Conservation (phyloP, 306 rosid species). For the Sesbania bispinosa region DNA sequence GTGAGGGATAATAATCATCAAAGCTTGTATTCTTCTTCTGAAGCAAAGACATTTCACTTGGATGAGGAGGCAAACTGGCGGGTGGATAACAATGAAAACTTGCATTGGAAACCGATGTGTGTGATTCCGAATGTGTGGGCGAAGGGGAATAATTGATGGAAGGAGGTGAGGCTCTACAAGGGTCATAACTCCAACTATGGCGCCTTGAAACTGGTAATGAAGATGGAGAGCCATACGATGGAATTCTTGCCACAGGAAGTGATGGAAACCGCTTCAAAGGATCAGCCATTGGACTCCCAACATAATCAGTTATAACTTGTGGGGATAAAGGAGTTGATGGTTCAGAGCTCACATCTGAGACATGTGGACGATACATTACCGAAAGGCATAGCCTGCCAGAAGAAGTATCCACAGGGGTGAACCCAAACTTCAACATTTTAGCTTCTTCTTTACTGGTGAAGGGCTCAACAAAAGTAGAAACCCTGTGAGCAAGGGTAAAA, state of each 20-base stretch:
- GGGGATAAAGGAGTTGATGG: constrained; percentile 76
- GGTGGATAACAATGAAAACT: constrained; percentile 48
- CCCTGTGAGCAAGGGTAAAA: constrained; percentile 64
- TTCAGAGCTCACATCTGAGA: constrained; percentile 62
- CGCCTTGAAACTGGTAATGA: constrained; percentile 36
- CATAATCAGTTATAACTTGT: constrained; percentile 77
- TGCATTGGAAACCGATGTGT: constrained; percentile 39
- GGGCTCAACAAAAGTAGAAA: constrained; percentile 67
- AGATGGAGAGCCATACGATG: constrained; percentile 49
- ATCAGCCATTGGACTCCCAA: constrained; percentile 86
- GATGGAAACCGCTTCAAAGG: constrained; percentile 65
- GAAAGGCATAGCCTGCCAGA: constrained; percentile 77
- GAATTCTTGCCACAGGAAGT: constrained; percentile 44
- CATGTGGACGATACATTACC: constrained; percentile 55
- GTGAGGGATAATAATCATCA: constrained; percentile 63
- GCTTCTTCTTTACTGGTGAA: constrained; percentile 63
- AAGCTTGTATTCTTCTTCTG: constrained; percentile 49
- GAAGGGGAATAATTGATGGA: constrained; percentile 58
- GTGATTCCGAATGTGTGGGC: constrained; percentile 65
- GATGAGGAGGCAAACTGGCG: constrained; percentile 65
- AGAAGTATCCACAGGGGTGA: constrained; percentile 78
- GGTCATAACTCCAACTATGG: constrained; percentile 81
- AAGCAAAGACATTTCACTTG: constrained; percentile 48
- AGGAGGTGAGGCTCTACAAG: constrained; percentile 54
- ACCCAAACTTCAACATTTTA: constrained; percentile 69